Base-by-base conservation (phyloP, 2,329 filamentous ascomycete species). In the Purpureocillium takamizusanense region DNA sequence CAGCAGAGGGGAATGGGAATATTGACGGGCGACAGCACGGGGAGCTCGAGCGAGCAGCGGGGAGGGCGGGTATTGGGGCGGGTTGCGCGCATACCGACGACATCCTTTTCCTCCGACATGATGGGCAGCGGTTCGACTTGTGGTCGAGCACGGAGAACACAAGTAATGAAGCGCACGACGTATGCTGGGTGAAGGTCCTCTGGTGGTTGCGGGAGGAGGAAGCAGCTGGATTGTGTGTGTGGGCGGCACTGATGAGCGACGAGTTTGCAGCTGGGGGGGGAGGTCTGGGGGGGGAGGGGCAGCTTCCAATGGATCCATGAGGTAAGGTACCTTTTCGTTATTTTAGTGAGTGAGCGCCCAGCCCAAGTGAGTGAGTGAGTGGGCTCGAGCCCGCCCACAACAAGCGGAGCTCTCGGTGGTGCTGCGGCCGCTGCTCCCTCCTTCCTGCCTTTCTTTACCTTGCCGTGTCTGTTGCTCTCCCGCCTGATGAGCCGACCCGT, bases 101-200 rank as follows among this genome's bases (percentile, higher is more conserved):
- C 48, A 44, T 63, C 66, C 59, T 69, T 68, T 25, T 60, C 56
- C 39, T 69, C 65, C 52, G 66, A 62, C 62, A 66, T 65, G 51
- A 54, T 65, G 61, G 55, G 52, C 53, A 51, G 46, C 42, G 43
- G 36, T 42, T 33, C 33, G 18, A 25, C 12, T 25, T 7, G n/a
- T 21, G 4, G 34, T 32, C 16, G 30, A 21, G 12, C 11, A 25
- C 21, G 10, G 21, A 25, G 6, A 25, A 25, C 6, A 25, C 21
- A 10, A 25, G 6, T 5, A 25, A 25, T 25, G 21, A 10, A 25
- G 21, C 21, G 21, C 21, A 25, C 21, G 21, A 27, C 9, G 31
- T 6, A 28, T n/a, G 13, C 18, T 39, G 14, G 10, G 10, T 31
- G 4, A 16, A 15, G 23, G 37, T 34, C 16, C 27, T 30, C 11